phyloP scores from a whole-genome alignment of 495 filamentous ascomycete genomes.

The Talaromyces proteolyticus region DNA sequence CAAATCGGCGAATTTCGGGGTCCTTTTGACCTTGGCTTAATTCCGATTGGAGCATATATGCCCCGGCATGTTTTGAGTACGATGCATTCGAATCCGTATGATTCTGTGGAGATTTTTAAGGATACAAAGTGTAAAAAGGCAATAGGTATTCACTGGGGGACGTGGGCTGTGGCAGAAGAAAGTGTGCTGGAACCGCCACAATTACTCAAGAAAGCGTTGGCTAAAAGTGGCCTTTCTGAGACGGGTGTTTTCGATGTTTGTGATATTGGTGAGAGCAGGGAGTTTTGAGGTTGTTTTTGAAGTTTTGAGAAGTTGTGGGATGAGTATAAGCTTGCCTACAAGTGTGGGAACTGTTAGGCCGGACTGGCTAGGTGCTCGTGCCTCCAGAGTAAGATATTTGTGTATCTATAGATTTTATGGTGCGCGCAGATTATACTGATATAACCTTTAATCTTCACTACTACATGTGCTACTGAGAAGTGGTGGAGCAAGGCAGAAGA shows the following conservation, averaged over 20 bases:
- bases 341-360: too few species aligned
- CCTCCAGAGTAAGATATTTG: too few species aligned
- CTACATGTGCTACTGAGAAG: too few species aligned
- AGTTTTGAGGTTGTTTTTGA: too few species aligned
- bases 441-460: too few species aligned
- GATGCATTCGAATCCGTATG: conserved; percentile 85
- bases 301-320: too few species aligned
- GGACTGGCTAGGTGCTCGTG: too few species aligned
- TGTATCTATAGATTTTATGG: too few species aligned
- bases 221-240: conserved; percentile 59
- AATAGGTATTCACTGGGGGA: conserved; percentile 91
- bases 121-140: conserved; percentile 81
- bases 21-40: conserved; percentile 87
- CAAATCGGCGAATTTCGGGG: conserved; percentile 78
- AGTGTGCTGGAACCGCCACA: conserved; percentile 78
- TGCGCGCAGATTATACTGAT: too few species aligned
- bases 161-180: conserved; percentile 86
- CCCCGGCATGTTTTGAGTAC: conserved; percentile 70
- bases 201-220: conserved; percentile 71
- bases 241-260: conserved; percentile 82
- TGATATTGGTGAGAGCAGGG: conserved; percentile 80
- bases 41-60: conserved; percentile 90
- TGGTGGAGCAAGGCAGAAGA: too few species aligned
- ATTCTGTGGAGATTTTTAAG: conserved; percentile 83
- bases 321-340: too few species aligned